Evolutionary conservation across 2,329 filamentous ascomycete genomes (phyloP).

Genomic region (Madurella fahalii): DNA sequence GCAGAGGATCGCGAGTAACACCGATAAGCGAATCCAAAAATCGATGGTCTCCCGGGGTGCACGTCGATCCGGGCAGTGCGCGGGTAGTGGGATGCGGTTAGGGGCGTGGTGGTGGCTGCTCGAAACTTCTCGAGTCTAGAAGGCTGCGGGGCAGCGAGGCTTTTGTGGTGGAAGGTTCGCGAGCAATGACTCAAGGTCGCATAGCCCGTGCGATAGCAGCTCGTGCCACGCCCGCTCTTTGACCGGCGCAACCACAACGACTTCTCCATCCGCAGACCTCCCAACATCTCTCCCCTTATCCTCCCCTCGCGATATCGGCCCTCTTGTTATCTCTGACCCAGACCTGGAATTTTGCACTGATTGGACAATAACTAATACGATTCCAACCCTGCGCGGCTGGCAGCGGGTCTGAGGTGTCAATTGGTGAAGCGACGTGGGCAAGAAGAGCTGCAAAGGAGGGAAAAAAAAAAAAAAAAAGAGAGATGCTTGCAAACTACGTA

Average conservation of each 20-base stretch:
- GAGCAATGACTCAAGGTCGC: constrained; percentile 29
- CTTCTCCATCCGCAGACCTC: constrained; percentile 18
- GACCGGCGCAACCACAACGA: constrained; percentile 19
- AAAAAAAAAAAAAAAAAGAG: constrained; percentile 8
- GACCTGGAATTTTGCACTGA: constrained; percentile 9
- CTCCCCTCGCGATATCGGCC: constrained; percentile 19
- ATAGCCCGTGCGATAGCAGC: constrained; percentile 23
- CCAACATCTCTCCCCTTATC: constrained; percentile 5
- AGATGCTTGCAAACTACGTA: constrained; percentile 16
- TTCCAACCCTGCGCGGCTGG: constrained; percentile 15
- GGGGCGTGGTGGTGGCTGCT: constrained; percentile 20
- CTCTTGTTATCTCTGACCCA: constrained; percentile 16
- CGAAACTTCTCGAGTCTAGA: constrained; percentile 27
- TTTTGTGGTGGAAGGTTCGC: constrained; percentile 30
- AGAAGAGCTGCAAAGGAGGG: constrained; percentile 8
- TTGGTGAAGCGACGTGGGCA: neutral
- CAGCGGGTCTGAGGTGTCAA: constrained; percentile 11
- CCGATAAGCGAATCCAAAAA: constrained; percentile 15
- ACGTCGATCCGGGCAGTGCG: constrained; percentile 10
- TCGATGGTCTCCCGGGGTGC: constrained; percentile 11
- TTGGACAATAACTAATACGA: constrained; percentile 14
- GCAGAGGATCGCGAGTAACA: constrained; percentile 23
- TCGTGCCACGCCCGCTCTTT: constrained; percentile 20
- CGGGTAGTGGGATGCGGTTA: constrained; percentile 10
- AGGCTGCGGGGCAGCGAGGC: constrained; percentile 23